These are phyloP conservation scores for Trichoderma arundinaceum DNA, from an alignment of 2,329 filamentous ascomycete species.

Conservation along the genomic window DNA sequence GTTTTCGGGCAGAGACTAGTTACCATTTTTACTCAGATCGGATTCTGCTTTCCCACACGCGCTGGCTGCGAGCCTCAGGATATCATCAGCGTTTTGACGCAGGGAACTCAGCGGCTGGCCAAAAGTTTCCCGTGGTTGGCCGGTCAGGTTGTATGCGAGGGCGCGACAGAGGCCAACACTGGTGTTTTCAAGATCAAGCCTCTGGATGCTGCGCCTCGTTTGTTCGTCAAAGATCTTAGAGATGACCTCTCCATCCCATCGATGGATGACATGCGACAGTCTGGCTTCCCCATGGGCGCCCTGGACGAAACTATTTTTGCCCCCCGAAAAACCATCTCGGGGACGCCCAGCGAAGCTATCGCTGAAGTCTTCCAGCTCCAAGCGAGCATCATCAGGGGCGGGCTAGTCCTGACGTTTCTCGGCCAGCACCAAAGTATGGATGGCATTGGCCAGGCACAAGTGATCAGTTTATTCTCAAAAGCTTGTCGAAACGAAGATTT, in stretches of 20 bases:
- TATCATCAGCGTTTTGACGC: background rate
- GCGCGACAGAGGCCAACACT: background rate
- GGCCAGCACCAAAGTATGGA: constrained; percentile 6
- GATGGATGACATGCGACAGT: background rate
- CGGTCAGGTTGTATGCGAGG: background rate
- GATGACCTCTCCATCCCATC: background rate
- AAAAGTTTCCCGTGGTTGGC: background rate
- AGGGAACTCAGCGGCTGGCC: background rate
- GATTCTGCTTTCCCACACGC: background rate
- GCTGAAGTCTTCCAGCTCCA: background rate
- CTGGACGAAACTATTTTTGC: background rate
- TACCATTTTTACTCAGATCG: background rate
- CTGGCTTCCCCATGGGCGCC: background rate
- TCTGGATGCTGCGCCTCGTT: background rate
- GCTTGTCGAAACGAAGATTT: background rate
- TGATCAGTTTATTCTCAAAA: background rate
- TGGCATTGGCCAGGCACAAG: background rate
- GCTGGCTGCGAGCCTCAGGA: background rate
- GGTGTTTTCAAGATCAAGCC: background rate
- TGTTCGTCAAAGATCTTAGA: constrained; percentile 1
- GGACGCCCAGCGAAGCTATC: no score
- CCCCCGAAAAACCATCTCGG: background rate
- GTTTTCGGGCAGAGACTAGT: background rate
- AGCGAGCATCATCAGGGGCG: background rate
- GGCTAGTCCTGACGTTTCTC: background rate